Conservation (phyloP, 176 grass and related monocot genomes). For the Aegilops tauschii region DNA sequence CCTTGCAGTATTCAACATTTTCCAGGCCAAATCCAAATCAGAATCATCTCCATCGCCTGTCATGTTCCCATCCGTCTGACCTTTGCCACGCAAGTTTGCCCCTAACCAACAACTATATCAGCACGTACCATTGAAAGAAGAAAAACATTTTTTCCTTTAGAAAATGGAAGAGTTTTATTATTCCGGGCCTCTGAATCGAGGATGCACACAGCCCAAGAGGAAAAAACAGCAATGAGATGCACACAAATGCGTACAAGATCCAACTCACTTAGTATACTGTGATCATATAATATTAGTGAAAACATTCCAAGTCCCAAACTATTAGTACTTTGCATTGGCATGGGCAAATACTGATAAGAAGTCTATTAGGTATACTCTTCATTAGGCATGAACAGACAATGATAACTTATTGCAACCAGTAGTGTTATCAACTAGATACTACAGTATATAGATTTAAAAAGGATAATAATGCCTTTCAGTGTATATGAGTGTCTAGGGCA, state of each 20-base stretch:
- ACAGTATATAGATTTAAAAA: neutral
- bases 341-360: neutral
- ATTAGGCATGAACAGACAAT: neutral
- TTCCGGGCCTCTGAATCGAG: neutral
- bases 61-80: conserved; percentile 35
- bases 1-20: conserved; percentile 95
- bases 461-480: neutral
- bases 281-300: neutral
- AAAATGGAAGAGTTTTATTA: neutral
- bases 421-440: neutral
- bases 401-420: neutral
- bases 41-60: conserved; percentile 74
- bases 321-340: neutral
- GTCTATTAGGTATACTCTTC: neutral
- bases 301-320: neutral
- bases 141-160: neutral
- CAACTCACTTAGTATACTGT: neutral
- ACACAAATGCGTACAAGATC: neutral
- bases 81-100: conserved; percentile 48
- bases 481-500: neutral
- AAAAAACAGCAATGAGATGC: neutral
- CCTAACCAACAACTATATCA: conserved; percentile 30
- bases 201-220: neutral
- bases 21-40: conserved; percentile 90
- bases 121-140: neutral